phyloP scores from a whole-genome alignment of 768 basidiomycete species.

The Exidia glandulosa region DNA sequence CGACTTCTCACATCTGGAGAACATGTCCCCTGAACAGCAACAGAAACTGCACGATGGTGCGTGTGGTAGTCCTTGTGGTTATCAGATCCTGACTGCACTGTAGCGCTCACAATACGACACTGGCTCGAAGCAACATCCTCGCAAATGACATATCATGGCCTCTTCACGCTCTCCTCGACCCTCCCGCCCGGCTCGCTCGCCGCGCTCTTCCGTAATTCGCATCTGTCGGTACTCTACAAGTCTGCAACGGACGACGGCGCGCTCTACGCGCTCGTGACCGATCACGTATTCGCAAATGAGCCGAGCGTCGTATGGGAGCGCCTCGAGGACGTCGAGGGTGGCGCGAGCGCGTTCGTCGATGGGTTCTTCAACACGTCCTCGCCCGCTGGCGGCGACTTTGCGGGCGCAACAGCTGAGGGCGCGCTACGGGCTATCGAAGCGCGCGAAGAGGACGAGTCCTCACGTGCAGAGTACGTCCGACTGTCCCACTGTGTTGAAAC shows the following conservation, averaged over 20 bases:
- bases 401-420: constrained; percentile 58
- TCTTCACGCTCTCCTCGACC: constrained; percentile 59
- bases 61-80: constrained; percentile 9
- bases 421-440: constrained; percentile 40
- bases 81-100: neutral
- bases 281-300: constrained; percentile 69
- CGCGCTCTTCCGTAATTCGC: constrained; percentile 87
- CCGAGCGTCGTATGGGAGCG: constrained; percentile 83
- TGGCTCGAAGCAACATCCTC: constrained; percentile 66
- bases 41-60: constrained; percentile 62
- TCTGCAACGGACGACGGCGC: constrained; percentile 19
- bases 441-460: constrained; percentile 11
- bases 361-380: constrained; percentile 49
- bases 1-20: constrained; percentile 5
- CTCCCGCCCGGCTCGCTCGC: constrained; percentile 47
- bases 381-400: constrained; percentile 73
- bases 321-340: constrained; percentile 78
- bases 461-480: constrained; percentile 45
- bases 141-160: constrained; percentile 80
- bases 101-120: constrained; percentile 55
- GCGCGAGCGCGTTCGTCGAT: constrained; percentile 68
- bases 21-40: constrained; percentile 43
- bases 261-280: constrained; percentile 78
- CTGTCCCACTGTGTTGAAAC: neutral
- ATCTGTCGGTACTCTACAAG: constrained; percentile 80